Evolutionary conservation across 169 alveolate species (phyloP), one percentile per base, ranked within the genome.

Genomic region (Plasmodium falciparum): DNA sequence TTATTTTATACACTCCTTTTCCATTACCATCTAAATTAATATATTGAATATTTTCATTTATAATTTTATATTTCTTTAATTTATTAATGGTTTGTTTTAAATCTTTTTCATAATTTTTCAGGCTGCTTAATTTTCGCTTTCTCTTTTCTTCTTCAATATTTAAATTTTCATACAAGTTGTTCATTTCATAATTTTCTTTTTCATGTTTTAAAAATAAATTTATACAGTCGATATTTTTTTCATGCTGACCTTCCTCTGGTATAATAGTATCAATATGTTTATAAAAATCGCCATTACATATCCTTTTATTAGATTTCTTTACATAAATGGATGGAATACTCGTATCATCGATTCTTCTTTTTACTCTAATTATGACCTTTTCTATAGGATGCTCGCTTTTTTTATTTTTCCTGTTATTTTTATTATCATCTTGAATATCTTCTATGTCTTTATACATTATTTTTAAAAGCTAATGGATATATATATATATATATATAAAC

Each of bases 271-370:
- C 91, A 50, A 83, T 39, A 17, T 83, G 83, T 39, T 69, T 83
- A 33, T 83, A 83, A 69, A 83, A 83, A 43, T 69, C 13, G 2
- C 91, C 91, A 83, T 69, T 54, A 15, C 91, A 83, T 69, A 83
- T 17, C 70, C 73, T 83, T 56, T 83, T 83, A 69, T 83, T 83
- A 15, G 91, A 83, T 66, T 56, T 83, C 20, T 78, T 50, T 63
- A 83, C 54, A 72, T 67, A 83, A 56, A 83, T 83, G 9, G 91
- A 83, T 11, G 91, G 91, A 17, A 83, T 83, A 29, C 67, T 67
- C 2, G 80, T 58, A n/a, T 83, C 91, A 33, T 83, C 91, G 9
- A 83, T 17, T 83, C 70, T 83, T 83, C 91, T 83, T 83, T 83
- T 83, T 47, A 83, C 24, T 69, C 91, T 56, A 26, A 83, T 83